Conservation (phyloP, 306 rosid species). For the Acacia crassicarpa region DNA sequence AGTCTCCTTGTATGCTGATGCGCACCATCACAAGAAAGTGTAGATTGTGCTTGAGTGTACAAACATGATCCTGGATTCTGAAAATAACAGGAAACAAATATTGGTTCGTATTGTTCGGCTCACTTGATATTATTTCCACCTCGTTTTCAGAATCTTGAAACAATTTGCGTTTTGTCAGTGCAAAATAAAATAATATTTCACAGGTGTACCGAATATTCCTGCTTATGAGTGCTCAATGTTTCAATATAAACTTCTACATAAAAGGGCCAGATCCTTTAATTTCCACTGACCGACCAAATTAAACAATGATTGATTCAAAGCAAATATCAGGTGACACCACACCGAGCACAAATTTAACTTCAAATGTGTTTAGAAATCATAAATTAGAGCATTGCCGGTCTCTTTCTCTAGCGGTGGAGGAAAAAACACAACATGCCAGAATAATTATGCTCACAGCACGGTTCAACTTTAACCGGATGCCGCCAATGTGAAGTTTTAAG, state of each 20-base stretch:
- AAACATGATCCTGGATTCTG: conserved; percentile 97
- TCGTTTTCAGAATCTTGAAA: background rate
- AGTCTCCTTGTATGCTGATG: conserved; percentile 81
- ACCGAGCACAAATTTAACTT: no score
- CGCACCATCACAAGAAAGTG: conserved; percentile 88
- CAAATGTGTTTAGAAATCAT: no score
- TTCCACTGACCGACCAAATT: conserved; percentile 13
- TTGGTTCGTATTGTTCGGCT: conserved; percentile 5
- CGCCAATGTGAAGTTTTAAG: no score
- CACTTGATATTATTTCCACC: conserved; percentile 5
- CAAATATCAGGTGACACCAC: no score
- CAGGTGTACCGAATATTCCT: background rate
- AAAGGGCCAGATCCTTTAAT: background rate
- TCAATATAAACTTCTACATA: background rate
- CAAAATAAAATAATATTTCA: background rate
- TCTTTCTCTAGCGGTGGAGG: no score
- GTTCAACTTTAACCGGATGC: no score
- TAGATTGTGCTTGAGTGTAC: conserved; percentile 55
- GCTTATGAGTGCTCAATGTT: background rate
- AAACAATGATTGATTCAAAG: background rate
- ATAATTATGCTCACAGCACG: no score
- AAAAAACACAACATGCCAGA: no score
- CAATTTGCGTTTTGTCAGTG: background rate
- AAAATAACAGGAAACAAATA: conserved; percentile 19
- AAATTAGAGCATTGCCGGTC: no score